Conservation (phyloP, 768 basidiomycete genomes). For the Psilocybe azurescens region DNA sequence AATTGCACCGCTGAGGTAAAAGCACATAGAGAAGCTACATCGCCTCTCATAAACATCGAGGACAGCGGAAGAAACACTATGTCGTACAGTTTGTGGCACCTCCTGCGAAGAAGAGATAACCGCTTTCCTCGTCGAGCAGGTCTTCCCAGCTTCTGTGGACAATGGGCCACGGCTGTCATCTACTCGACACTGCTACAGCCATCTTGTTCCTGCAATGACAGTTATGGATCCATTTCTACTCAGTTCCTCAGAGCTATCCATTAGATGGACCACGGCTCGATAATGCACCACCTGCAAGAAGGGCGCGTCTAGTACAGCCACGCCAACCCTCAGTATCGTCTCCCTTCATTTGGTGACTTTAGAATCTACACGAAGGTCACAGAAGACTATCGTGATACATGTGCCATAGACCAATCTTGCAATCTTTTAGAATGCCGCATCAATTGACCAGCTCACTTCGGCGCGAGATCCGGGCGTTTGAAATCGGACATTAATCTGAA, state of each 20-base stretch:
- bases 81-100: not conserved
- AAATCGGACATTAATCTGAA: not conserved
- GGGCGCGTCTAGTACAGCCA: no score
- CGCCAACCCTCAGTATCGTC: no score
- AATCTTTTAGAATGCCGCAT: not conserved
- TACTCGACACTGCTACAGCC: not conserved
- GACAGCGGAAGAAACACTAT: not conserved
- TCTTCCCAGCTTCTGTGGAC: not conserved
- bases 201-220: not conserved
- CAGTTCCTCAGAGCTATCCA: not conserved
- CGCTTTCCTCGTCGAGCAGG: not conserved
- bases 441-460: not conserved
- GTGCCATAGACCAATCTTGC: not conserved
- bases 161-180: not conserved
- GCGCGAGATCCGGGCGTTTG: not conserved
- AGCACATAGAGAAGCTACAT: not conserved
- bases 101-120: not conserved
- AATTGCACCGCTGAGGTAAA: not conserved
- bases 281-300: no score
- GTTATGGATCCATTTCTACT: not conserved
- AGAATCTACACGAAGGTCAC: not conserved
- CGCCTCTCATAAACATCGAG: slow-evolving; percentile 1
- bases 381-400: not conserved
- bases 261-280: no score
- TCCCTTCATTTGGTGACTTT: no score